Percentiles rank a stretch among this genome's conserved stretches.
Conservation (phyloP, 768 basidiomycete species). For the Candolleomyces efflorescens region DNA sequence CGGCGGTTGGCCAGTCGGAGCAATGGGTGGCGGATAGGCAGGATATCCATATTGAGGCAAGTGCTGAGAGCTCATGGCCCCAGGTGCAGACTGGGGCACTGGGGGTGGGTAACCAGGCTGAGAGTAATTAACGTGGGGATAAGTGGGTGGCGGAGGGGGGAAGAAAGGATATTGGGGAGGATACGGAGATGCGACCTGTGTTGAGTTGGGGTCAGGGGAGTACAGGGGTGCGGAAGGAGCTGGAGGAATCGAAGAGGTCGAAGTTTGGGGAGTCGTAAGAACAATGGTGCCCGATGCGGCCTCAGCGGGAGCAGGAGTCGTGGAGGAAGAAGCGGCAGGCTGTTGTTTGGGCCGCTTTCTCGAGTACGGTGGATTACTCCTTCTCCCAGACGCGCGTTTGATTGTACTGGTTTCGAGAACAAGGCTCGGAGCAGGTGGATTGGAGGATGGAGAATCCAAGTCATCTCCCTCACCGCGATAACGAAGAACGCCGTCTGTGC, state of each 20-base stretch:
- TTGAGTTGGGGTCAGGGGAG: neutral
- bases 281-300: neutral
- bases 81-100: neutral
- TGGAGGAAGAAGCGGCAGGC: conserved; percentile 15
- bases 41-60: conserved; percentile 2
- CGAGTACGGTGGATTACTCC: conserved; percentile 42
- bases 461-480: conserved; percentile 87
- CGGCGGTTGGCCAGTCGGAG: neutral
- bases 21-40: neutral
- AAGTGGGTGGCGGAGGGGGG: neutral
- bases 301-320: conserved; percentile 13
- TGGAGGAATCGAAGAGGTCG: neutral
- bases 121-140: conserved; percentile 9
- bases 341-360: conserved; percentile 33
- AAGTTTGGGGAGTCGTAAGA: neutral
- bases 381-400: conserved; percentile 33
- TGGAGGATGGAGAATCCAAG: conserved; percentile 39
- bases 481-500: conserved; percentile 73
- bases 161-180: neutral
- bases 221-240: neutral
- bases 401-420: conserved; percentile 8
- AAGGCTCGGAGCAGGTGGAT: conserved; percentile 25
- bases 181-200: neutral
- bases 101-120: conserved; percentile 13
- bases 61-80: neutral